Evolutionary conservation across 2,329 filamentous ascomycete species (phyloP).

Genomic region (Fusarium humuli): DNA sequence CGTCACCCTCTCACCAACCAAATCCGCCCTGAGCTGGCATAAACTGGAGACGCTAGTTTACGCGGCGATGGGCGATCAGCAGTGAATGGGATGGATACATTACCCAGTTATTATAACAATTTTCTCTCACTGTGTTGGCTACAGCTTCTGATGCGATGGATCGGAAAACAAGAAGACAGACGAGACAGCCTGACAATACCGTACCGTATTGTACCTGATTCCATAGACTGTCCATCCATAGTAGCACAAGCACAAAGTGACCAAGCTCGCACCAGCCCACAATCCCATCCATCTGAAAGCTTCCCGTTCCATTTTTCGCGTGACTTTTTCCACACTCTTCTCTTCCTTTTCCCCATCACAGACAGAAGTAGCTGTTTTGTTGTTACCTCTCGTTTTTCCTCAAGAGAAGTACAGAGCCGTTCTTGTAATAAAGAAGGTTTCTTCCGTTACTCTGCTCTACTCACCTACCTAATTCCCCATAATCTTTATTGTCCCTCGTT

Average conservation of each 20-base stretch:
- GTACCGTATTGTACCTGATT: slow-evolving; percentile 3
- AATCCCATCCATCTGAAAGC: background rate
- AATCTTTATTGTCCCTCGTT: slow-evolving; percentile 22
- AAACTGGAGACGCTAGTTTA: slow-evolving; percentile 34
- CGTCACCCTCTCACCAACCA: slow-evolving; percentile 32
- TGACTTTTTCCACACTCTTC: slow-evolving; percentile 5
- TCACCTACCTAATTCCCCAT: background rate
- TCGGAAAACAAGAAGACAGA: background rate
- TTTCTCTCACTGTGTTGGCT: slow-evolving; percentile 16
- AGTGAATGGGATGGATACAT: slow-evolving; percentile 14
- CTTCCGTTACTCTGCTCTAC: background rate
- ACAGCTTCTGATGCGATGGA: background rate
- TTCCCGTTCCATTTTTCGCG: slow-evolving; percentile 5
- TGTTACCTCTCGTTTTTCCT: slow-evolving; percentile 24
- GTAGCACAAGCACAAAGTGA: background rate
- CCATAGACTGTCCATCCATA: background rate
- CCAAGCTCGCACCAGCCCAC: slow-evolving; percentile 4
- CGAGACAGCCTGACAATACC: background rate
- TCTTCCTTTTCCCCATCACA: background rate
- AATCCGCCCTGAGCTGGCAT: background rate
- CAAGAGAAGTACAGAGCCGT: background rate
- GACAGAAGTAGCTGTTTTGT: slow-evolving; percentile 6
- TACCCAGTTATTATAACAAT: slow-evolving; percentile 6
- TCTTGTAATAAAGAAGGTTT: slow-evolving; percentile 5
- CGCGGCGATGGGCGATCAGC: slow-evolving; percentile 26